Conservation (phyloP, 1,284 basidiomycete species). For the Cryptococcus sp. region DNA sequence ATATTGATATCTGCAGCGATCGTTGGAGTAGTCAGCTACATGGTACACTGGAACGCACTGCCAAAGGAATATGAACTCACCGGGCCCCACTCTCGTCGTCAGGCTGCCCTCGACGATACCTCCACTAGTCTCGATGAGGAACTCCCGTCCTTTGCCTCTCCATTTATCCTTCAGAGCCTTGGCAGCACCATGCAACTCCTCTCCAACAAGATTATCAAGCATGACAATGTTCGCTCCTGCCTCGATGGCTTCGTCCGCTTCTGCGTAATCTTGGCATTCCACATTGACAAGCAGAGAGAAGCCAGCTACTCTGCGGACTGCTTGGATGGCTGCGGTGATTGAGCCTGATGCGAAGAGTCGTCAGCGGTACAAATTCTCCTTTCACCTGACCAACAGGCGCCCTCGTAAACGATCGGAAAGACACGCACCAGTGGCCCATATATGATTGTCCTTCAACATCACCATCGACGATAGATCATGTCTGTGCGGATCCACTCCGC, state of each 20-base stretch:
- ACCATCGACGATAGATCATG: conserved; percentile 98
- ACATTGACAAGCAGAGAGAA: conserved; percentile 93
- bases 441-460: conserved; percentile 99
- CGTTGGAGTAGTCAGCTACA: background rate
- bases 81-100: conserved; percentile 35
- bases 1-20: conserved; percentile 80
- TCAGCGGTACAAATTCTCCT: too few relatives aligned
- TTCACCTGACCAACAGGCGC: too few relatives aligned
- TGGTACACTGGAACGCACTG: background rate
- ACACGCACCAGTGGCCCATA: conserved; percentile 84
- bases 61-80: conserved; percentile 22
- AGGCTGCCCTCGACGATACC: conserved; percentile 81
- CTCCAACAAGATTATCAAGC: conserved; percentile 92
- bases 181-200: conserved; percentile 68
- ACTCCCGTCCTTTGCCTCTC: conserved; percentile 65
- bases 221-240: conserved; percentile 97
- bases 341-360: conserved; percentile 61
- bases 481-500: conserved; percentile 94
- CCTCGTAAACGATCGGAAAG: background rate
- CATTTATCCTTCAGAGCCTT: conserved; percentile 64
- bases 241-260: conserved; percentile 92
- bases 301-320: conserved; percentile 85
- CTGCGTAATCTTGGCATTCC: conserved; percentile 83
- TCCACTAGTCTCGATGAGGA: conserved; percentile 87
- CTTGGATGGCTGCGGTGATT: conserved; percentile 81